These are phyloP conservation scores for Suhomyces terraborum DNA, from an alignment of 1,139 yeast species.

Conservation along the genomic window DNA sequence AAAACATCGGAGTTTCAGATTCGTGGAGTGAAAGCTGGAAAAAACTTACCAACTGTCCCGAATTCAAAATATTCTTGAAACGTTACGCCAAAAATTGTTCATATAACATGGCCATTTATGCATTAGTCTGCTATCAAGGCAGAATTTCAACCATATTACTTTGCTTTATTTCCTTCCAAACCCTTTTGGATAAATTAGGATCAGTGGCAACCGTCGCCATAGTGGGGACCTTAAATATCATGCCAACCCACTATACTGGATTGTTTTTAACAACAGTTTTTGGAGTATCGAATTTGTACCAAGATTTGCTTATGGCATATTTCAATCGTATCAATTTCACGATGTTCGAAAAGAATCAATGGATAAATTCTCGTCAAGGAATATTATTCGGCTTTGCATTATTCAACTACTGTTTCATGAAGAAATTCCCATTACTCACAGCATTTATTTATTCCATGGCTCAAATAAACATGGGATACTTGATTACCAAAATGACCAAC, in stretches of 20 bases:
- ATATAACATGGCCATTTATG: conserved; percentile 17
- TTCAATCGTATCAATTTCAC: conserved; percentile 51
- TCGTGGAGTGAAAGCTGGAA: conserved; percentile 8
- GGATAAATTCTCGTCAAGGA: conserved; percentile 61
- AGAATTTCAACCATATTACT: conserved; percentile 42
- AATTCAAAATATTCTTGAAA: conserved; percentile 17
- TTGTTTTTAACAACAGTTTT: conserved; percentile 45
- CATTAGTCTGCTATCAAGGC: conserved; percentile 27
- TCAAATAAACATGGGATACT: conserved; percentile 55
- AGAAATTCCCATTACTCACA: conserved; percentile 46
- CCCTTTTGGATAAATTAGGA: conserved; percentile 50
- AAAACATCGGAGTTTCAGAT: not conserved
- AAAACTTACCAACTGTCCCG: conserved; percentile 17
- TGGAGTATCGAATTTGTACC: conserved; percentile 47
- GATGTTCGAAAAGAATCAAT: conserved; percentile 45
- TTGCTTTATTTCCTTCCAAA: conserved; percentile 45
- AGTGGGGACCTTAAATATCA: conserved; percentile 29
- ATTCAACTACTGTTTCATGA: conserved; percentile 47
- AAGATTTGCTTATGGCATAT: conserved; percentile 55
- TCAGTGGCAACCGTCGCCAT: conserved; percentile 46
- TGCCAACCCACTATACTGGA: conserved; percentile 38
- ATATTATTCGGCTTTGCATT: conserved; percentile 60
- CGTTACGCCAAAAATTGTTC: conserved; percentile 16
- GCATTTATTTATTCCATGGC: conserved; percentile 57
- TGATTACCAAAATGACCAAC: conserved; percentile 56